phyloP scores from a whole-genome alignment of 495 filamentous ascomycete genomes.

The Neurospora sp. region DNA sequence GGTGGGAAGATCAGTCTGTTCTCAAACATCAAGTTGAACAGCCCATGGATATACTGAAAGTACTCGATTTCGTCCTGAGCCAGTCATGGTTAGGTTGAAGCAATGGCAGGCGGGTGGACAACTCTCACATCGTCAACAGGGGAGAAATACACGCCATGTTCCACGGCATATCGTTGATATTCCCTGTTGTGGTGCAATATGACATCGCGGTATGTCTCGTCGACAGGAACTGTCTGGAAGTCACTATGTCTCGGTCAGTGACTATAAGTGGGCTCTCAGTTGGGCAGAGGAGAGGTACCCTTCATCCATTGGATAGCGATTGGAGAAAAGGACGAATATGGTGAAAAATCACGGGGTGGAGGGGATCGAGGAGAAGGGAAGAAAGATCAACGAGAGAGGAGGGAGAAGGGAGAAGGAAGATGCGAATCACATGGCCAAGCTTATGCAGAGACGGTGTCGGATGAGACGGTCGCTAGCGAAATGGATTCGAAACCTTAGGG shows the following conservation, averaged over 20 bases:
- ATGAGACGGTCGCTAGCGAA: slow-evolving; percentile 1
- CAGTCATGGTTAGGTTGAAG: slow-evolving; percentile 6
- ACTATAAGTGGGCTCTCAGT: not conserved
- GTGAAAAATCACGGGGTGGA: slow-evolving; percentile 1
- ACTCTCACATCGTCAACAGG: slow-evolving; percentile 74
- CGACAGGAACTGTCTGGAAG: slow-evolving; percentile 38
- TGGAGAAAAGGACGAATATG: not conserved
- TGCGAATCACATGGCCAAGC: not conserved
- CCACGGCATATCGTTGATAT: slow-evolving; percentile 66
- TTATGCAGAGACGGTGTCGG: not conserved
- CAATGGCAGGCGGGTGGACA: slow-evolving; percentile 9
- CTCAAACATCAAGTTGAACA: slow-evolving; percentile 68
- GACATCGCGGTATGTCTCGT: slow-evolving; percentile 51
- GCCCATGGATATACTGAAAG: slow-evolving; percentile 55
- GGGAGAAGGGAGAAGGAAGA: not conserved
- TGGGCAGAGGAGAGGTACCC: slow-evolving; percentile 9
- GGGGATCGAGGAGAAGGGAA: not conserved
- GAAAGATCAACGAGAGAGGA: not conserved
- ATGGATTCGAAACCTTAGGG: slow-evolving; percentile 2
- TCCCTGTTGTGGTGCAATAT: slow-evolving; percentile 56
- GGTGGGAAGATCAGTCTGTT: slow-evolving; percentile 72
- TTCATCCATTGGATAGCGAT: slow-evolving; percentile 17
- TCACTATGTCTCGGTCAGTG: slow-evolving; percentile 20
- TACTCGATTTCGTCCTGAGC: slow-evolving; percentile 72
- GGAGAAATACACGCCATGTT: slow-evolving; percentile 62